Conservation (phyloP, 768 basidiomycete species). For the Cantharellus anzutake region DNA sequence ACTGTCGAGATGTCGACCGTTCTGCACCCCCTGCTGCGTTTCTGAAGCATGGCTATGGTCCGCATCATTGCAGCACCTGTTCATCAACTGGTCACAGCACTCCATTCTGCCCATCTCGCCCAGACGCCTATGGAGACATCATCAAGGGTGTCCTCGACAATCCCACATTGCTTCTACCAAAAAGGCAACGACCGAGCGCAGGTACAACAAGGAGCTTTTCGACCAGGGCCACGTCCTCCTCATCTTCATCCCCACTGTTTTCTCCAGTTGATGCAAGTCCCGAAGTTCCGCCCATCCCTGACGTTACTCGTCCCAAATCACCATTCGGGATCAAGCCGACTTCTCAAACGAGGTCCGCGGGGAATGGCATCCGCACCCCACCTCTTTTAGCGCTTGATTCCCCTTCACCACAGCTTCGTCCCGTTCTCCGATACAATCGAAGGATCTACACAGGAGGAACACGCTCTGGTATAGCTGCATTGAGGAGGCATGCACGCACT, state of each 20-base stretch:
- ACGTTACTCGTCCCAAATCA: background rate
- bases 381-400: background rate
- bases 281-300: background rate
- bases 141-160: too few relatives aligned
- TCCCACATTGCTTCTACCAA: too few relatives aligned
- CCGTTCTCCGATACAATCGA: background rate
- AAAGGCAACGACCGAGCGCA: too few relatives aligned
- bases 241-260: conserved; percentile 8
- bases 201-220: background rate
- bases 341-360: background rate
- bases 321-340: background rate
- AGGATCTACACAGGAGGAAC: background rate
- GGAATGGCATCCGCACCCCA: background rate
- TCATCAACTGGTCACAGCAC: too few relatives aligned
- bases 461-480: background rate
- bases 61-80: too few relatives aligned
- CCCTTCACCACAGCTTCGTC: background rate
- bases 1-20: conserved; percentile 7
- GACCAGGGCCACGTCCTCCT: background rate
- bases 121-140: too few relatives aligned
- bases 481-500: background rate
- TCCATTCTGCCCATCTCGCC: too few relatives aligned
- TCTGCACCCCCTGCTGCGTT: conserved; percentile 2
- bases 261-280: conserved; percentile 2
- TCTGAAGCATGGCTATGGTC: background rate